Evolutionary conservation across 768 basidiomycete genomes (phyloP).

Genomic region (Pleurotus djamor): DNA sequence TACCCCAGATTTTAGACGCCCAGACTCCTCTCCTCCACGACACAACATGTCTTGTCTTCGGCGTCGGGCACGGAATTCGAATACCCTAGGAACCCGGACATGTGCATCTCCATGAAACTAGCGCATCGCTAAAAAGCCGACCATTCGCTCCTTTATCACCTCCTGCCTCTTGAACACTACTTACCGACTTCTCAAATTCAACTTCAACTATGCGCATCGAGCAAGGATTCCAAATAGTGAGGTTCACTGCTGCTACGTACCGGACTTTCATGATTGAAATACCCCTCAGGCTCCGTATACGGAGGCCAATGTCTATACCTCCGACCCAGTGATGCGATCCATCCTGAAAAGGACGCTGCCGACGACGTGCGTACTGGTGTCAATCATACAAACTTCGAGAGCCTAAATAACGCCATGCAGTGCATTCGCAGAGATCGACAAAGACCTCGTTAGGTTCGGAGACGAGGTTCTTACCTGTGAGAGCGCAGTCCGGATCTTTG

Average conservation of each 20-base stretch:
- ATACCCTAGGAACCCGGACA: not conserved
- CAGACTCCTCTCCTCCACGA: not conserved
- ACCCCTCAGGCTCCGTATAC: conserved; percentile 42
- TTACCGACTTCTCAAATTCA: not conserved
- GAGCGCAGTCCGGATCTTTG: conserved; percentile 10
- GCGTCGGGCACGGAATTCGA: not conserved
- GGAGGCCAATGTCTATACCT: conserved; percentile 58
- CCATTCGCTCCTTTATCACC: not conserved
- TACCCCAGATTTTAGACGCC: not conserved
- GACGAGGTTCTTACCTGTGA: conserved; percentile 50
- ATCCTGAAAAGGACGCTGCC: conserved; percentile 61
- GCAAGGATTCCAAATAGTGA: conserved; percentile 64
- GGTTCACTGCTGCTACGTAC: conserved; percentile 2
- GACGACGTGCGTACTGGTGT: conserved; percentile 21
- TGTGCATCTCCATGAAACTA: too few species aligned
- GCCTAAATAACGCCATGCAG: conserved; percentile 21
- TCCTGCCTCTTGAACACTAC: not conserved
- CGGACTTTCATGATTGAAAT: not conserved
- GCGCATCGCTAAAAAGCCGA: not conserved
- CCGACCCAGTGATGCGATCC: conserved; percentile 60
- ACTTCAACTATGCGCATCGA: conserved; percentile 51
- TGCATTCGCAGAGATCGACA: conserved; percentile 44
- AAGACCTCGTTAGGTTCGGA: conserved; percentile 62
- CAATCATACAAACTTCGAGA: not conserved
- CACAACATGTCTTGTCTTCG: not conserved